phyloP scores from a whole-genome alignment of 129 eudicot species.

The Lactuca sativa region DNA sequence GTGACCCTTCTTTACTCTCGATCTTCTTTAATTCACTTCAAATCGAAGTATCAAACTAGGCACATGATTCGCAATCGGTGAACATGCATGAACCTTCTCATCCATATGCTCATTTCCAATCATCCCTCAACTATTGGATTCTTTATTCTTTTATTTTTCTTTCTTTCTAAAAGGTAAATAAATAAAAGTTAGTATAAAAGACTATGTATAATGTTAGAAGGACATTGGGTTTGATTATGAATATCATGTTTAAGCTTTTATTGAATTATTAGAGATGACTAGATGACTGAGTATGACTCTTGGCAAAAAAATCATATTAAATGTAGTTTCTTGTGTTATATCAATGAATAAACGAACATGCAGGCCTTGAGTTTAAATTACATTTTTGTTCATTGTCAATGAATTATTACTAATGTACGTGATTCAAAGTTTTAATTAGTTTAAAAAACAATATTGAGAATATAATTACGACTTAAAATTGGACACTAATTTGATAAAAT shows the following conservation, averaged over 20 bases:
- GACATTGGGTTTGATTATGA: background rate
- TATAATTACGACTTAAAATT: too few relatives aligned
- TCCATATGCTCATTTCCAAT: slow-evolving; percentile 11
- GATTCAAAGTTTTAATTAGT: background rate
- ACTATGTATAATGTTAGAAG: background rate
- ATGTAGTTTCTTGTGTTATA: too few relatives aligned
- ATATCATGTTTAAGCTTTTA: too few relatives aligned
- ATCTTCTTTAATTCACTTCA: slow-evolving; percentile 17
- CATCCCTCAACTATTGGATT: background rate
- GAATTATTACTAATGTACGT: background rate
- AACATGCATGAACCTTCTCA: slow-evolving; percentile 31
- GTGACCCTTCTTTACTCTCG: slow-evolving; percentile 46
- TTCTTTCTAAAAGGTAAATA: background rate
- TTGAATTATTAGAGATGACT: too few relatives aligned
- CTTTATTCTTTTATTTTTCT: background rate
- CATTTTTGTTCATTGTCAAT: too few relatives aligned
- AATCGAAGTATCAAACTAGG: slow-evolving; percentile 5
- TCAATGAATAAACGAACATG: too few relatives aligned
- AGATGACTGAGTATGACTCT: too few relatives aligned
- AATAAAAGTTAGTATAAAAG: background rate
- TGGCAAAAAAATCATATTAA: too few relatives aligned
- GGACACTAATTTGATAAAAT: too few relatives aligned
- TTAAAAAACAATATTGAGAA: too few relatives aligned
- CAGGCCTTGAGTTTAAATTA: too few relatives aligned
- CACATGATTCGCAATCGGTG: slow-evolving; percentile 37